phyloP scores from a whole-genome alignment of 805 yeast species.

The Ogataea paradorogensis region DNA sequence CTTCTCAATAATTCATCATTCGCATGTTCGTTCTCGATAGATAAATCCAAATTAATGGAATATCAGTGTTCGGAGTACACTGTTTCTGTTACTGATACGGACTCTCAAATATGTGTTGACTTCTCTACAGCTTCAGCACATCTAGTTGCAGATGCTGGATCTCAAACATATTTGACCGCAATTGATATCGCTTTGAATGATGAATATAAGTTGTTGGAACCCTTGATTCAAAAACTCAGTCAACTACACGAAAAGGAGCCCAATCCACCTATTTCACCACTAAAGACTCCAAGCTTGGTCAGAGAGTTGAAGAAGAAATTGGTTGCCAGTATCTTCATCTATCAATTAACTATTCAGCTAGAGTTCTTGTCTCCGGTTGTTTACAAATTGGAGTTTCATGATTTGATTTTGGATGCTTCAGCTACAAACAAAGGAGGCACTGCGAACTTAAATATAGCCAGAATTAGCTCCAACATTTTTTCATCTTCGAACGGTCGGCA shows the following conservation, averaged over 20 bases:
- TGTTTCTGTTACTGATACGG: constrained; percentile 19
- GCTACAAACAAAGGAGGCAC: constrained; percentile 11
- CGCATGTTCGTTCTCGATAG: constrained; percentile 4
- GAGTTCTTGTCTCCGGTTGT: constrained; percentile 17
- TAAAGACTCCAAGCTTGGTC: not conserved
- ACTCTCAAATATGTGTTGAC: constrained; percentile 24
- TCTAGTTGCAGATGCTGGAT: constrained; percentile 22
- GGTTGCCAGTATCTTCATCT: constrained; percentile 8
- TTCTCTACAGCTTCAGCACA: constrained; percentile 13
- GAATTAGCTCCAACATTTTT: constrained; percentile 7
- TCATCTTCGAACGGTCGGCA: constrained; percentile 6
- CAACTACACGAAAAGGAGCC: not conserved
- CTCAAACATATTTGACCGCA: constrained; percentile 19
- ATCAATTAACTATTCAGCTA: constrained; percentile 11
- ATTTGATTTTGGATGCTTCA: constrained; percentile 6
- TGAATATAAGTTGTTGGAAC: constrained; percentile 25
- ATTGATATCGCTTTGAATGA: constrained; percentile 21
- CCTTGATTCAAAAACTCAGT: constrained; percentile 13
- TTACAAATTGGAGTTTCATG: constrained; percentile 19
- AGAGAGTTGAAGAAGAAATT: constrained; percentile 1
- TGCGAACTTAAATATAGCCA: constrained; percentile 9
- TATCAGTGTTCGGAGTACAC: constrained; percentile 13
- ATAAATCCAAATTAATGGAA: constrained; percentile 14
- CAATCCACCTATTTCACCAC: not conserved
- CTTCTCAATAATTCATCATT: constrained; percentile 8